Evolutionary conservation across 2,329 filamentous ascomycete genomes (phyloP), one percentile per base, ranked within the genome.

Genomic region (Alternaria ventricosa): DNA sequence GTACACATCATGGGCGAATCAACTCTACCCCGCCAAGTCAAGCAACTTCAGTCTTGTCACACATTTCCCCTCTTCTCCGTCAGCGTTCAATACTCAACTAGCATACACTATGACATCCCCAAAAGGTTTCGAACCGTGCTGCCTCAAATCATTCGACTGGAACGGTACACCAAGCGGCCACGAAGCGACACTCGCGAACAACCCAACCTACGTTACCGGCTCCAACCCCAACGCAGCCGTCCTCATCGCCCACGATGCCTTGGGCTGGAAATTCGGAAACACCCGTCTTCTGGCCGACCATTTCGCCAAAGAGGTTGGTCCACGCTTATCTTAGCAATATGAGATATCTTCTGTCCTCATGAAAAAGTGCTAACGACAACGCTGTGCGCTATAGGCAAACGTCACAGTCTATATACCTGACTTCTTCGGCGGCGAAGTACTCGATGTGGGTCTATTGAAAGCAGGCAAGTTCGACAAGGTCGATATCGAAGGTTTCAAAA

Each of bases 231-330:
- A 80, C 60, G 76, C 76, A 2, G 75, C 85, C 50, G 77, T 85
- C 25, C 60, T 72, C 18, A 64, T 60, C 77, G 73, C 84, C 68
- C 65, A 71, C 20, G 70, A 69, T 78, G 78, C 84, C 64, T 81
- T 84, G 60, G 82, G 82, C 56, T 84, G 78, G 78, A 74, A 77
- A 45, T 80, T 84, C 59, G 69, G 70, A 33, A 84, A 84, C 66
- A 73, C 75, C 23, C 76, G 82, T 22, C 74, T 84, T 2, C 75
- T 84, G 8, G 82, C 82, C 7, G 82, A 84, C 61, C 68, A 78
- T 18, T 84, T 83, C 67, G 82, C 82, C 49, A 71, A 73, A 20
- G 71, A 75, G 59, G 64, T 61, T 3, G 18, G 25, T 50, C 4
- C 9, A 11, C 1, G n/a, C 8, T 41, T n/a, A 41, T 41, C 33